Evolutionary conservation across 192 early-diverging fungal species (phyloP).

Genomic region (Gonapodya sp.): DNA sequence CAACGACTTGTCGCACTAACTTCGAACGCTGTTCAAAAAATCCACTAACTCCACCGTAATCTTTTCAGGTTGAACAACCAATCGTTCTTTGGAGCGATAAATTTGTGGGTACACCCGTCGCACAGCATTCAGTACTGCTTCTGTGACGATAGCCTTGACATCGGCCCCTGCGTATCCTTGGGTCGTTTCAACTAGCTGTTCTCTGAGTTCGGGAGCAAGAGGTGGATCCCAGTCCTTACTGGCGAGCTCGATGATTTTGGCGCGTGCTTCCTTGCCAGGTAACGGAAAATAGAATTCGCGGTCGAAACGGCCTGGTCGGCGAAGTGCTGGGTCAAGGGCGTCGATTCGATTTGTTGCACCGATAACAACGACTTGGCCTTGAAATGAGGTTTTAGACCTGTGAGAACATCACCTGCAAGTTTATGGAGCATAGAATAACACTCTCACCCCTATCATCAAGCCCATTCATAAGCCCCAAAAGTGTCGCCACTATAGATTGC

Average conservation of each 20-base stretch:
- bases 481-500: constrained; percentile 63
- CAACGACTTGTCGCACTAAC: not conserved
- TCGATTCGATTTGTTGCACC: constrained; percentile 69
- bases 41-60: constrained; percentile 48
- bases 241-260: constrained; percentile 53
- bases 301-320: constrained; percentile 65
- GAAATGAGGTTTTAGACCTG: no score
- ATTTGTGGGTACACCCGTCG: constrained; percentile 59
- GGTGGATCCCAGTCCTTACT: constrained; percentile 44
- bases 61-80: constrained; percentile 31
- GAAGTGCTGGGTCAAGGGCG: constrained; percentile 63
- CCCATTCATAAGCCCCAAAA: constrained; percentile 70
- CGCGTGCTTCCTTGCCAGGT: constrained; percentile 42
- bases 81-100: constrained; percentile 44
- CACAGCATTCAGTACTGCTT: constrained; percentile 60
- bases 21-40: constrained; percentile 27
- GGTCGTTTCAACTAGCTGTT: constrained; percentile 41
- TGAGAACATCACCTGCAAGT: not conserved
- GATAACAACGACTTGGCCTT: constrained; percentile 69
- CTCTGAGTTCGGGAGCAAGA: constrained; percentile 29
- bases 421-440: not conserved
- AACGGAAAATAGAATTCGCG: constrained; percentile 61
- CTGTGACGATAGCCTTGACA: constrained; percentile 57
- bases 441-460: constrained; percentile 43
- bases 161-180: constrained; percentile 63